A percentile compares a stretch with the other conserved stretches of the same genome.
phyloP scores from a whole-genome alignment of 768 basidiomycete genomes.

The Boletus speciosus region DNA sequence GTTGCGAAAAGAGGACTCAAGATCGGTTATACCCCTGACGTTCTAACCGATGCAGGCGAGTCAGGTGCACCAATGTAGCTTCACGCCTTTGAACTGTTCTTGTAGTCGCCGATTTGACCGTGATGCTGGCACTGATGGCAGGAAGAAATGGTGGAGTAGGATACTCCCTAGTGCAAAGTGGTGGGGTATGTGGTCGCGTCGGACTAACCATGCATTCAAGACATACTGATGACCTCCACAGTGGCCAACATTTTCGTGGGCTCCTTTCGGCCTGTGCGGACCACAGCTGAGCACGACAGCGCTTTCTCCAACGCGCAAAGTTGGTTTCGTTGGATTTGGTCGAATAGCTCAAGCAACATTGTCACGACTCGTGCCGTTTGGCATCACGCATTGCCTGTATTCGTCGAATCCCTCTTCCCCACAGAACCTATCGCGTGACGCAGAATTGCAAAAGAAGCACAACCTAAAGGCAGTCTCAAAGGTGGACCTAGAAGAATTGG shows the following conservation, averaged over 20 bases:
- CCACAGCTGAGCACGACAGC: slow-evolving; percentile 64
- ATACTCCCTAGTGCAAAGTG: slow-evolving; percentile 61
- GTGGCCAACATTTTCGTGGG: slow-evolving; percentile 82
- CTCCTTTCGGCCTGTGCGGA: slow-evolving; percentile 83
- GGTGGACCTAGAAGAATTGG: slow-evolving; percentile 66
- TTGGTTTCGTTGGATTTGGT: slow-evolving; percentile 93
- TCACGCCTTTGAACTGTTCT: neutral
- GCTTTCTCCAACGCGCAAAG: slow-evolving; percentile 54
- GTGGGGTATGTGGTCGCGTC: slow-evolving; percentile 47
- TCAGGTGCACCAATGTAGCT: neutral
- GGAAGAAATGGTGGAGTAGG: slow-evolving; percentile 72
- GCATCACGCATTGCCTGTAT: slow-evolving; percentile 72
- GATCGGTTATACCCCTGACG: slow-evolving; percentile 91
- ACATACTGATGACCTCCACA: slow-evolving; percentile 26
- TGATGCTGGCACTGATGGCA: slow-evolving; percentile 95
- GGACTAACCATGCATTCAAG: neutral
- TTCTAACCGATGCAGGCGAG: slow-evolving; percentile 85
- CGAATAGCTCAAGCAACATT: slow-evolving; percentile 88
- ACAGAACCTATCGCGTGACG: slow-evolving; percentile 38
- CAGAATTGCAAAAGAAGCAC: slow-evolving; percentile 35
- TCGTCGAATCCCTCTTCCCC: slow-evolving; percentile 51
- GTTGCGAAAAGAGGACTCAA: slow-evolving; percentile 59
- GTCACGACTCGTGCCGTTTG: slow-evolving; percentile 77
- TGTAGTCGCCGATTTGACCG: slow-evolving; percentile 81
- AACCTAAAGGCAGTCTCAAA: slow-evolving; percentile 42